phyloP scores from a whole-genome alignment of 257 asterid species.

The Avicennia marina region DNA sequence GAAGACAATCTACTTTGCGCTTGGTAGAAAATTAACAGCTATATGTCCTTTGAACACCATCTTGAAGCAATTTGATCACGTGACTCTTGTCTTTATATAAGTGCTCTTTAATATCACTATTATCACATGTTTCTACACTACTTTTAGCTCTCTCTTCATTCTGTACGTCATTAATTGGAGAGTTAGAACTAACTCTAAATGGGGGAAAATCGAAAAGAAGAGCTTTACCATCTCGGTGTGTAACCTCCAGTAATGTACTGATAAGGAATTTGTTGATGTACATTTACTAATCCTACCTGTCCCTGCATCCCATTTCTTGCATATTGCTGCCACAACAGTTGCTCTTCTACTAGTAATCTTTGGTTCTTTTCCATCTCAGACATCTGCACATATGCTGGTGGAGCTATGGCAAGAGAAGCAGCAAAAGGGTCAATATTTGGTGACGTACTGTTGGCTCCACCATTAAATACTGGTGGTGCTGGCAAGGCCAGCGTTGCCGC shows the following conservation, averaged over 20 bases:
- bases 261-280: constrained; percentile 30
- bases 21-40: constrained; percentile 4
- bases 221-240: constrained; percentile 15
- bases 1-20: constrained; percentile 6
- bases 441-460: constrained; percentile 13
- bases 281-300: constrained; percentile 39
- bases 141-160: neutral
- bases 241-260: constrained; percentile 15
- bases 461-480: constrained; percentile 43
- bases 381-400: constrained; percentile 82
- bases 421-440: constrained; percentile 44
- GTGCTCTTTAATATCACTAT: constrained; percentile 3
- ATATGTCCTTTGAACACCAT: constrained; percentile 8
- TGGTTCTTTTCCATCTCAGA: constrained; percentile 75
- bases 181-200: neutral
- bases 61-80: constrained; percentile 5
- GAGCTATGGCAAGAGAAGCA: constrained; percentile 58
- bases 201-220: neutral
- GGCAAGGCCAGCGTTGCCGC: constrained; percentile 62
- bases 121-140: neutral
- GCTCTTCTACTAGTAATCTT: constrained; percentile 54
- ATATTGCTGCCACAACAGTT: constrained; percentile 71
- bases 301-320: constrained; percentile 73
- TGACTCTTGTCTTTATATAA: constrained; percentile 9
- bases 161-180: neutral